These are phyloP conservation scores for Puccinellia tenuiflora DNA, from an alignment of 176 grass and related monocot genomes.

Conservation along the genomic window DNA sequence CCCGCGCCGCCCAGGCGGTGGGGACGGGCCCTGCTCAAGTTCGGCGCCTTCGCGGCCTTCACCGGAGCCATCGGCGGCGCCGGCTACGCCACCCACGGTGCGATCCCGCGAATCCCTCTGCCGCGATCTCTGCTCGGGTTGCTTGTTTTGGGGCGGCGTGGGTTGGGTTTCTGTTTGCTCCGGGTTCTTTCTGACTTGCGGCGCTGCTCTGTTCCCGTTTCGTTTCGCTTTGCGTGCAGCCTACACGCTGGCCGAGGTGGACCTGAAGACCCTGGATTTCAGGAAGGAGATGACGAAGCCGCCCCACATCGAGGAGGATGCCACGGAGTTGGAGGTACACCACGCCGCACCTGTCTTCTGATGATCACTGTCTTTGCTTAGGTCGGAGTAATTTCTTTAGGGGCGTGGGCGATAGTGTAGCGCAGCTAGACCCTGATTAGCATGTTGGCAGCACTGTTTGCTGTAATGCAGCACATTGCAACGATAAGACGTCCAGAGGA, in stretches of 20 bases:
- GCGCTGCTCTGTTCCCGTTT: background rate
- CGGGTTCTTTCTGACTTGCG: slow-evolving; percentile 21
- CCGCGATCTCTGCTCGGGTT: background rate
- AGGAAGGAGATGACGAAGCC: slow-evolving; percentile 28
- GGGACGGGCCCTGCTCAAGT: slow-evolving; percentile 52
- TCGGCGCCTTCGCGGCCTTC: slow-evolving; percentile 49
- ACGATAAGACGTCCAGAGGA: background rate
- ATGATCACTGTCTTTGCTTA: background rate
- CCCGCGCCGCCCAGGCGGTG: slow-evolving; percentile 31
- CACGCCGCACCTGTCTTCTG: background rate
- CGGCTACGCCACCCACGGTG: slow-evolving; percentile 65
- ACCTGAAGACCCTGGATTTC: slow-evolving; percentile 49
- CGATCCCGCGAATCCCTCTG: background rate
- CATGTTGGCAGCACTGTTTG: background rate
- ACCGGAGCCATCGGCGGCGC: slow-evolving; percentile 43
- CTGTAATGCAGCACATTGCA: background rate
- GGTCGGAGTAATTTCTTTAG: background rate
- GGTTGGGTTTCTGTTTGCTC: background rate
- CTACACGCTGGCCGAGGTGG: slow-evolving; percentile 55
- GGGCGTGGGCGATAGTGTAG: background rate
- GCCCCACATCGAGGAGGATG: slow-evolving; percentile 16
- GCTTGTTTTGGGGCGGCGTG: background rate
- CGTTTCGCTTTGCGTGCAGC: slow-evolving; percentile 21
- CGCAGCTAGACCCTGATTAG: background rate
- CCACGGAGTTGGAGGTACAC: slow-evolving; percentile 50